phyloP scores from a whole-genome alignment of 2,329 filamentous ascomycete species.

The Helminthosporium solani region DNA sequence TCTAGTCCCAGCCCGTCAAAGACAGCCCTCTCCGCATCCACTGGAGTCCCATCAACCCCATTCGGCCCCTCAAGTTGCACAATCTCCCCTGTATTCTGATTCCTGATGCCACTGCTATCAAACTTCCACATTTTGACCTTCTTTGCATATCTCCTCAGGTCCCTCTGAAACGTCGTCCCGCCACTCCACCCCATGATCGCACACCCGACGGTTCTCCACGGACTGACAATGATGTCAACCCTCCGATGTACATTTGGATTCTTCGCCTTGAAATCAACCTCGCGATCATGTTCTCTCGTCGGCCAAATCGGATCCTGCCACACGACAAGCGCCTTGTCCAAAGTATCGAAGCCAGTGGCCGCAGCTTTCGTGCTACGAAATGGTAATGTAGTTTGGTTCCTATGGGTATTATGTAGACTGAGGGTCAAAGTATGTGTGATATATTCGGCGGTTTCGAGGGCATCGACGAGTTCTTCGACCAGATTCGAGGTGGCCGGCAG shows the following conservation, averaged over 20 bases:
- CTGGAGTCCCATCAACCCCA: slow-evolving; percentile 54
- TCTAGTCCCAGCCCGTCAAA: slow-evolving; percentile 72
- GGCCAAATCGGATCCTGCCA: slow-evolving; percentile 71
- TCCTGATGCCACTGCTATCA: slow-evolving; percentile 82
- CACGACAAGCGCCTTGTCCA: slow-evolving; percentile 90
- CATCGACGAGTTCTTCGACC: slow-evolving; percentile 68
- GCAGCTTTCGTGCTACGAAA: slow-evolving; percentile 48
- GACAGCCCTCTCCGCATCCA: slow-evolving; percentile 74
- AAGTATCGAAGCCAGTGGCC: slow-evolving; percentile 72
- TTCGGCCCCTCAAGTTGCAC: slow-evolving; percentile 62
- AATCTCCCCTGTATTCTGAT: slow-evolving; percentile 66
- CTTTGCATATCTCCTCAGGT: slow-evolving; percentile 78
- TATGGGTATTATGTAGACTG: slow-evolving; percentile 67
- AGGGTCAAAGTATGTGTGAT: slow-evolving; percentile 81
- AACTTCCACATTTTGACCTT: slow-evolving; percentile 75
- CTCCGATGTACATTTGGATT: slow-evolving; percentile 77
- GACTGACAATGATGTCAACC: slow-evolving; percentile 88
- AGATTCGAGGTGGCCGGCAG: slow-evolving; percentile 67
- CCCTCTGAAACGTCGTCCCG: slow-evolving; percentile 85
- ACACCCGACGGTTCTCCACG: slow-evolving; percentile 86
- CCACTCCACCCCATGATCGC: slow-evolving; percentile 87
- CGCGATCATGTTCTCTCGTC: slow-evolving; percentile 40
- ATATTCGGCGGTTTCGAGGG: slow-evolving; percentile 66
- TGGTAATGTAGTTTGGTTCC: slow-evolving; percentile 66
- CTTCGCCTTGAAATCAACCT: slow-evolving; percentile 44